A percentile compares a stretch with the other conserved stretches of the same genome.
Conservation (phyloP, 2,329 filamentous ascomycete genomes). For the Stachybotrys elegans region DNA sequence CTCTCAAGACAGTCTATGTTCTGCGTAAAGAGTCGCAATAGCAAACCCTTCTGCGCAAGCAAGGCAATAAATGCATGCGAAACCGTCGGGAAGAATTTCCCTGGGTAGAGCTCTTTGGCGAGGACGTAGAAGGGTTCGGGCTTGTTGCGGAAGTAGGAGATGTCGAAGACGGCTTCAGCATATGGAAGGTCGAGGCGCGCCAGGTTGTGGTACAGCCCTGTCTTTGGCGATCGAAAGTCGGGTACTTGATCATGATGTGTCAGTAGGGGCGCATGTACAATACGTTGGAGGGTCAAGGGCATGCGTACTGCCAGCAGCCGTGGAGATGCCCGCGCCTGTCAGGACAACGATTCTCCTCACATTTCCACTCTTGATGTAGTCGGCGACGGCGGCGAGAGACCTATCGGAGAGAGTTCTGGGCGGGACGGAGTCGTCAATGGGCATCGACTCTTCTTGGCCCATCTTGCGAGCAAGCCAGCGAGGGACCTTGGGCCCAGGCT, state of each 20-base stretch:
- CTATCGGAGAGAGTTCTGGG: constrained; percentile 64
- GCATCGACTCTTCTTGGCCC: constrained; percentile 77
- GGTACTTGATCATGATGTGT: constrained; percentile 54
- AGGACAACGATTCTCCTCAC: constrained; percentile 75
- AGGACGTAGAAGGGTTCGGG: constrained; percentile 89
- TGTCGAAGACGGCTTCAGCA: constrained; percentile 91
- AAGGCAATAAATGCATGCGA: constrained; percentile 85
- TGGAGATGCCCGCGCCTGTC: constrained; percentile 86
- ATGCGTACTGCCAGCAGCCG: constrained; percentile 55
- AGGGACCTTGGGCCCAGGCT: constrained; percentile 26
- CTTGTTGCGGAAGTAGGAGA: constrained; percentile 78
- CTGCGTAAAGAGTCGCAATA: constrained; percentile 89
- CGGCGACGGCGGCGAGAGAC: constrained; percentile 69
- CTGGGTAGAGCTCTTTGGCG: constrained; percentile 87
- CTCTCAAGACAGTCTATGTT: constrained; percentile 97
- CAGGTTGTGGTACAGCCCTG: constrained; percentile 90
- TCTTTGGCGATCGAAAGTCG: constrained; percentile 90
- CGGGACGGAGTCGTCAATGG: constrained; percentile 55
- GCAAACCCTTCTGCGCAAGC: constrained; percentile 69
- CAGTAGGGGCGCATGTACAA: no score
- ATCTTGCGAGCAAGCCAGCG: constrained; percentile 50
- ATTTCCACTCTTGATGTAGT: constrained; percentile 67
- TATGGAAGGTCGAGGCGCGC: constrained; percentile 79
- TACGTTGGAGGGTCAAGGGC: not conserved
- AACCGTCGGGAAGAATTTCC: constrained; percentile 81